Evolutionary conservation across 306 rosid genomes (phyloP).

Genomic region (Medicago arabica): DNA sequence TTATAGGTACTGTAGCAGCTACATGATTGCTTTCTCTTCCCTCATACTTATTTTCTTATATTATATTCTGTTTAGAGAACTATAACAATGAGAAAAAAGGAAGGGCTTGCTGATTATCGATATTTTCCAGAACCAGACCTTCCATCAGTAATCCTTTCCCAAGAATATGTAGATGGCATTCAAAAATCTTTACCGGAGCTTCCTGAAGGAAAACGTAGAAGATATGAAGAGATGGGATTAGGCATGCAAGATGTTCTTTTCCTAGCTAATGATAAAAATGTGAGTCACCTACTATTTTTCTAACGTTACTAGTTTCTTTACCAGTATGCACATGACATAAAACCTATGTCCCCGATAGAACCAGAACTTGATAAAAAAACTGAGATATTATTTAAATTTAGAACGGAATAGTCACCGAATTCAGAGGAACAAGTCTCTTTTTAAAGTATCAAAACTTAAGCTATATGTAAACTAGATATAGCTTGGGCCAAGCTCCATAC

Average conservation of each 20-base stretch:
- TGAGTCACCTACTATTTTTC: constrained; percentile 53
- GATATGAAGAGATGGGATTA: constrained; percentile 84
- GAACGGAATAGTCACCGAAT: constrained; percentile 4
- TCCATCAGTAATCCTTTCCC: constrained; percentile 75
- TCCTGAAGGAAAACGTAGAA: constrained; percentile 89
- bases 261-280: constrained; percentile 82
- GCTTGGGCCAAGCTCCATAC: too few relatives aligned
- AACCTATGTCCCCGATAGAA: not conserved
- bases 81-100: constrained; percentile 96
- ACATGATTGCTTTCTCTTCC: constrained; percentile 33
- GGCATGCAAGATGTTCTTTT: constrained; percentile 96
- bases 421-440: not conserved
- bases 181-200: constrained; percentile 79
- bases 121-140: constrained; percentile 99
- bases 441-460: too few relatives aligned
- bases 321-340: constrained; percentile 2
- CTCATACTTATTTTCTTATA: constrained; percentile 38
- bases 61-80: constrained; percentile 61
- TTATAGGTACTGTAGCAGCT: constrained; percentile 31
- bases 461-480: too few relatives aligned
- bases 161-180: constrained; percentile 71
- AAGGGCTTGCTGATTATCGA: constrained; percentile 97
- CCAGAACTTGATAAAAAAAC: constrained; percentile 18
- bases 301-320: not conserved
- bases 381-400: not conserved